phyloP scores from a whole-genome alignment of 192 early-diverging fungal species.

The Mortierella alpina region DNA sequence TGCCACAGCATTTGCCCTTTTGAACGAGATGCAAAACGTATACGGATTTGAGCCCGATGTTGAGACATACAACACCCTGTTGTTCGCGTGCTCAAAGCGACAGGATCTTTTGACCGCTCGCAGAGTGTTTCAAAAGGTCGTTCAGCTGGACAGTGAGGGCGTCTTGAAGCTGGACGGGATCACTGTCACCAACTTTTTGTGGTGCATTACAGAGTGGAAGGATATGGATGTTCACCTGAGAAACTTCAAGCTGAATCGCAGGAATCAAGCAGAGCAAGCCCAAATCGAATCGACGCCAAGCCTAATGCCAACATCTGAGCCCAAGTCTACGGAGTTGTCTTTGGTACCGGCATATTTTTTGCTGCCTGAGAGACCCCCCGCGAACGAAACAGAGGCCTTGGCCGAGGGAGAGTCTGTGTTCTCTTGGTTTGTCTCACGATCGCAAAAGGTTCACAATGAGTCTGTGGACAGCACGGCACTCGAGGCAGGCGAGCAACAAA shows the following conservation, averaged over 20 bases:
- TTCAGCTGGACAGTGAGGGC: constrained; percentile 58
- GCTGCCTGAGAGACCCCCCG: constrained; percentile 9
- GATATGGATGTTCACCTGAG: constrained; percentile 36
- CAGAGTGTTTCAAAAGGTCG: constrained; percentile 68
- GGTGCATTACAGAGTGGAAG: constrained; percentile 70
- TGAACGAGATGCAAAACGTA: constrained; percentile 83
- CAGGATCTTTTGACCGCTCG: constrained; percentile 80
- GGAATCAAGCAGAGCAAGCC: not conserved
- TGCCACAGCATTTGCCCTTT: constrained; percentile 80
- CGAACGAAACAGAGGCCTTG: constrained; percentile 43
- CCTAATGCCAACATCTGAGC: not conserved
- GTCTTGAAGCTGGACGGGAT: constrained; percentile 64
- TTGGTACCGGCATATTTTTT: constrained; percentile 25
- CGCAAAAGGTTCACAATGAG: constrained; percentile 32
- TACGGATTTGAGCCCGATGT: constrained; percentile 85
- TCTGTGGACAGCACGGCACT: constrained; percentile 20
- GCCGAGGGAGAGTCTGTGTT: constrained; percentile 41
- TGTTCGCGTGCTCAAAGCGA: constrained; percentile 78
- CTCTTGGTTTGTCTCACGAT: constrained; percentile 52
- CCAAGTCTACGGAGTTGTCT: constrained; percentile 21
- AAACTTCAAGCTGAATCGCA: constrained; percentile 19
- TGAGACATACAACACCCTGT: constrained; percentile 84
- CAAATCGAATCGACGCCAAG: constrained; percentile 5
- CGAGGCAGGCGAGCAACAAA: not conserved
- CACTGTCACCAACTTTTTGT: constrained; percentile 78